Base-by-base conservation (phyloP, 139 green algal species). In the Diplosphaera chodatii region DNA sequence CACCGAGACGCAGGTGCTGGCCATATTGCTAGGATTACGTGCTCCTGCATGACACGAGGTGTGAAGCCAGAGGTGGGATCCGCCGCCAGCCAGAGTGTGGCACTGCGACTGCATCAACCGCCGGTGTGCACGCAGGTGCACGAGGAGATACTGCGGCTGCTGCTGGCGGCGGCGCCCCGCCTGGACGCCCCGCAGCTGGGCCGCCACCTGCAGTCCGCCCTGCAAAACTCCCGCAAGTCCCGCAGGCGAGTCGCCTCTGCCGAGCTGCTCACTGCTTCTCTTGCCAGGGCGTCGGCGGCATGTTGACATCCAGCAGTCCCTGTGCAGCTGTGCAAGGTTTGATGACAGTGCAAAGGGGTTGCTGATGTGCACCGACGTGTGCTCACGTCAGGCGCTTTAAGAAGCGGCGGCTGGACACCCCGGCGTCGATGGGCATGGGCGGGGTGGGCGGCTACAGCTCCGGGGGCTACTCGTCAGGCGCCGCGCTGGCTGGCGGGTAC, bases 121-220 rank as follows among this genome's bases (percentile, higher is more conserved):
- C 48, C 25, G 48, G 16, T 23, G 4, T 41, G 28, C 25, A 18
- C 63, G 18, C 76, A 92, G 82, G 83, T 86, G 65, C 88, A 94
- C 41, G 82, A 90, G 71, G 85, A 92, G 81, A 81, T 92, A 32
- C 71, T 94, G 74, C 84, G 84, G 25, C 76, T 94, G 74, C 77
- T 94, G 74, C 78, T 88, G 68, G 84, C 75, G 1, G 84, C 84
- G 0, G 74, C 80, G 21, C 73, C 75, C 1, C 66, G 81, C 65
- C 78, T 91, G 33, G 69, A 68, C 0, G 55, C 64, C 5, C 25
- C 33, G 23, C 56, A 80, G 68, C 75, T 91, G 22, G 81, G 68
- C 63, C 55, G 64, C 55, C 87, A 90, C 68, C 78, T 91, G 33
- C 55, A 63, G 32, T 67, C 40, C 23, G 84, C 81, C 0, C 78